A percentile compares a stretch with the other conserved stretches of the same genome.
Conservation (phyloP, 768 basidiomycete species). For the Mycena filopes region DNA sequence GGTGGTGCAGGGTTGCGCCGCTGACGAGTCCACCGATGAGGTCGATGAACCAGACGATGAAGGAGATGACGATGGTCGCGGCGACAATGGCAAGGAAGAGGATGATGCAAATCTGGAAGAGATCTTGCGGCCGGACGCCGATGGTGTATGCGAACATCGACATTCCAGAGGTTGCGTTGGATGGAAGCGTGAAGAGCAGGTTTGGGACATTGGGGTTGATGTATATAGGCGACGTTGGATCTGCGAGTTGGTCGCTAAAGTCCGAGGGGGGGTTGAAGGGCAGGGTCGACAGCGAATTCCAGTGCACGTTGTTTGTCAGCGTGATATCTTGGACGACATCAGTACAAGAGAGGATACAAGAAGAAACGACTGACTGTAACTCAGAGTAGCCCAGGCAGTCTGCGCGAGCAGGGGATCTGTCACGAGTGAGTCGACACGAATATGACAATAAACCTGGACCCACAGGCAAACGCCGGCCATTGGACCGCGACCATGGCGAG, state of each 20-base stretch:
- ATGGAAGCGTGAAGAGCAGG: constrained; percentile 75
- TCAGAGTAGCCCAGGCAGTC: constrained; percentile 88
- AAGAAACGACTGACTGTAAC: constrained; percentile 64
- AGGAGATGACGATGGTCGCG: constrained; percentile 74
- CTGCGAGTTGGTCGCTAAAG: constrained; percentile 79
- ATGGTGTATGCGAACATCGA: constrained; percentile 85
- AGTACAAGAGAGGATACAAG: constrained; percentile 2
- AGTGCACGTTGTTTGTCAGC: constrained; percentile 66
- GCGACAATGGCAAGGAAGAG: constrained; percentile 86
- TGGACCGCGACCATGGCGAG: constrained; percentile 94
- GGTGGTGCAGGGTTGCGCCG: constrained; percentile 28
- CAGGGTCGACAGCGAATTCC: constrained; percentile 71
- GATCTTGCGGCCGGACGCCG: constrained; percentile 83
- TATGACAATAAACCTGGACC: constrained; percentile 43
- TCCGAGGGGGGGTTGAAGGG: constrained; percentile 72
- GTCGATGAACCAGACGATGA: constrained; percentile 80
- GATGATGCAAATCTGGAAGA: constrained; percentile 84
- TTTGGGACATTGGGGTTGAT: constrained; percentile 77
- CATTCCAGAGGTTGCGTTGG: constrained; percentile 73
- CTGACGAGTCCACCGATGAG: constrained; percentile 54
- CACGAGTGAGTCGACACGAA: constrained; percentile 26
- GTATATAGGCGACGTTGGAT: constrained; percentile 80
- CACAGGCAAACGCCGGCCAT: constrained; percentile 94
- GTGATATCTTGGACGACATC: constrained; percentile 72
- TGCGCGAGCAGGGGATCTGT: constrained; percentile 91